Evolutionary conservation across 1,284 basidiomycete species (phyloP).

Genomic region (Heterobasidion parviporum): DNA sequence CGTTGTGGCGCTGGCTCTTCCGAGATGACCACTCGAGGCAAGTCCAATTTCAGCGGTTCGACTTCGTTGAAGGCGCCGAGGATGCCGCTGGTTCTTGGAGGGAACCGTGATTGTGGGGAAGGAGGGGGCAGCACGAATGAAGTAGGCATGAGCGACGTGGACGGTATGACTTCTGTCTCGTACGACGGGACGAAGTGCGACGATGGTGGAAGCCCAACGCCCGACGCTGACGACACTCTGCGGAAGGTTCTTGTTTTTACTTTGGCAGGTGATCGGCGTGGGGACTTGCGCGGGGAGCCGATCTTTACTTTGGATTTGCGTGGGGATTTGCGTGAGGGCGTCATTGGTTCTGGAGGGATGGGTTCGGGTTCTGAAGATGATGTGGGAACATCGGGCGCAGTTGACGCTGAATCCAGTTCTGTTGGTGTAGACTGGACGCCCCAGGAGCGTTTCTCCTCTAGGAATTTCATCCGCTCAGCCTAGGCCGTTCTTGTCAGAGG

Average conservation of each 20-base stretch:
- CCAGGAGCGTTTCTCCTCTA: conserved; percentile 63
- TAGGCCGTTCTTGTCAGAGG: conserved; percentile 17
- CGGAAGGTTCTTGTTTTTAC: conserved; percentile 30
- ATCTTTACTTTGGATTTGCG: conserved; percentile 11
- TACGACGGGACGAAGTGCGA: conserved; percentile 39
- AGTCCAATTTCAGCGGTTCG: background rate
- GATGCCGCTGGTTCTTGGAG: conserved; percentile 29
- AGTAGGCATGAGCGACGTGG: conserved; percentile 40
- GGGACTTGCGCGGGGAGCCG: conserved; percentile 33
- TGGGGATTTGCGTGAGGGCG: conserved; percentile 9
- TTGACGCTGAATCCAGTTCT: conserved; percentile 3
- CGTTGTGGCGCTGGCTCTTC: background rate
- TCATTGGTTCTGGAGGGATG: background rate
- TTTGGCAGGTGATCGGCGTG: conserved; percentile 27
- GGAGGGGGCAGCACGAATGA: conserved; percentile 68
- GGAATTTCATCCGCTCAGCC: conserved; percentile 53
- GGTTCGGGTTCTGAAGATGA: conserved; percentile 6
- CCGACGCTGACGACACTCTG: conserved; percentile 26
- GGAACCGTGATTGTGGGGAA: conserved; percentile 54
- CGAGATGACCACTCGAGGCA: background rate
- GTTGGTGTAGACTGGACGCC: conserved; percentile 46
- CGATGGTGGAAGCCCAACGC: conserved; percentile 14
- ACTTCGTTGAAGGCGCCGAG: conserved; percentile 6
- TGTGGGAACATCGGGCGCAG: background rate
- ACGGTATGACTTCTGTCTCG: conserved; percentile 62